Conservation (phyloP, 1,284 basidiomycete genomes). For the Ustilago crameri region DNA sequence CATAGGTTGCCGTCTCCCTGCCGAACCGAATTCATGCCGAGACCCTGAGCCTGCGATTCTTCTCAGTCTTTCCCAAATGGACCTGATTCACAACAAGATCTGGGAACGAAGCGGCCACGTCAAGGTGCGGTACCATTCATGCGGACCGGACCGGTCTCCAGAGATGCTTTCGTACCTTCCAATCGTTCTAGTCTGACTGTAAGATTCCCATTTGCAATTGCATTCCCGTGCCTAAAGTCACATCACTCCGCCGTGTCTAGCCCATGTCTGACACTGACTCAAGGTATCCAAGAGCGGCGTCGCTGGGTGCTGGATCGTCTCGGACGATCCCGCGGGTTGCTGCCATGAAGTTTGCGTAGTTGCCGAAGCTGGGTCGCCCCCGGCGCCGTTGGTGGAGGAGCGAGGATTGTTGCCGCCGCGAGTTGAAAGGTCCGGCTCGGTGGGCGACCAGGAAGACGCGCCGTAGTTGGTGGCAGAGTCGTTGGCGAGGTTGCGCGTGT, state of each 20-base stretch:
- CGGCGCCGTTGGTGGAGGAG: neutral
- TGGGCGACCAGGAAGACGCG: slow-evolving; percentile 15
- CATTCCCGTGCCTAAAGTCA: neutral
- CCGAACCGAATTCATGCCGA: slow-evolving; percentile 3
- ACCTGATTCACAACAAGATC: too few species aligned
- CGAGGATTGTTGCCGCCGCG: neutral
- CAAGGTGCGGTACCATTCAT: neutral
- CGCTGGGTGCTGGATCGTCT: slow-evolving; percentile 27
- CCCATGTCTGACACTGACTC: slow-evolving; percentile 34
- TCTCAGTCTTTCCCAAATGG: too few species aligned
- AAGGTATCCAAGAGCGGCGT: slow-evolving; percentile 38
- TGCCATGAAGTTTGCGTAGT: slow-evolving; percentile 4
- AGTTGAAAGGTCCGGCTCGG: neutral
- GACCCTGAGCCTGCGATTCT: too few species aligned
- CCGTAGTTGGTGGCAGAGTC: neutral
- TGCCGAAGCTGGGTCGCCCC: neutral
- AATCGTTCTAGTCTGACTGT: neutral
- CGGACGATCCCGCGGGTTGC: slow-evolving; percentile 1
- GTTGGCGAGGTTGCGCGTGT: neutral
- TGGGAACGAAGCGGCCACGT: too few species aligned
- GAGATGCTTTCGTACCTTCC: neutral
- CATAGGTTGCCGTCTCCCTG: slow-evolving; percentile 20
- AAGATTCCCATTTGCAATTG: neutral
- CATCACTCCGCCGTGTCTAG: slow-evolving; percentile 26
- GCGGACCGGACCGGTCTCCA: slow-evolving; percentile 11